Percentiles rank a stretch among this genome's conserved stretches.
phyloP scores from a whole-genome alignment of 2,329 filamentous ascomycete genomes.

The Dendrostoma leiphaemia region DNA sequence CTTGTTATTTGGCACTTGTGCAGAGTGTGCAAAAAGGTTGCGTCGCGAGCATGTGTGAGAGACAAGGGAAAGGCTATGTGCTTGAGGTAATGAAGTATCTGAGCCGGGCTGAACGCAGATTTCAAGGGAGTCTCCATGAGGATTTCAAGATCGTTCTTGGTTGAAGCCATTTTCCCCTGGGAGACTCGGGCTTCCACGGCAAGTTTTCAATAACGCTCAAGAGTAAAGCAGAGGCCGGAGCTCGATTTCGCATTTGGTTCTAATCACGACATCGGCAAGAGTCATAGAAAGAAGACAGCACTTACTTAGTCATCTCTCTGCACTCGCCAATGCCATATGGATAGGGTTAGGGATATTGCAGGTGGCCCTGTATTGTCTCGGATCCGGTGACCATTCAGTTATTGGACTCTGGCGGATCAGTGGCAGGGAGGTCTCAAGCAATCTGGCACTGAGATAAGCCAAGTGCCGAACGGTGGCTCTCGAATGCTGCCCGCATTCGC shows the following conservation, averaged over 20 bases:
- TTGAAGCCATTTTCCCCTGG: background rate
- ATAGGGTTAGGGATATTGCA: background rate
- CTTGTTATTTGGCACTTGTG: constrained; percentile 46
- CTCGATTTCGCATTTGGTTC: too few species aligned
- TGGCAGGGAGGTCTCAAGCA: too few species aligned
- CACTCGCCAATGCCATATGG: background rate
- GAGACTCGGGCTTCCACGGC: too few species aligned
- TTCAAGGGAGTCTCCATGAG: background rate
- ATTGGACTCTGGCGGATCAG: too few species aligned
- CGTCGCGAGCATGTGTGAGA: constrained; percentile 21
- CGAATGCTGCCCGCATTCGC: too few species aligned
- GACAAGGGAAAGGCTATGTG: constrained; percentile 15
- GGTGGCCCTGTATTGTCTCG: too few species aligned
- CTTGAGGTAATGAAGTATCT: constrained; percentile 8
- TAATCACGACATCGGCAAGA: background rate
- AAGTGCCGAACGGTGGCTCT: too few species aligned
- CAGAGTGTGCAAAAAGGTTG: constrained; percentile 36
- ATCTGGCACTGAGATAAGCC: too few species aligned
- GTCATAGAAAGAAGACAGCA: too few species aligned
- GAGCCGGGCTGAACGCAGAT: constrained; percentile 9
- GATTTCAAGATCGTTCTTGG: background rate
- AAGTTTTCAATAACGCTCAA: too few species aligned
- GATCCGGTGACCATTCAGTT: too few species aligned
- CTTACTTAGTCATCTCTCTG: background rate
- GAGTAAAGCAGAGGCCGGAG: too few species aligned